phyloP scores from a whole-genome alignment of 2,329 filamentous ascomycete genomes.

The Colletotrichum cordylinicola region DNA sequence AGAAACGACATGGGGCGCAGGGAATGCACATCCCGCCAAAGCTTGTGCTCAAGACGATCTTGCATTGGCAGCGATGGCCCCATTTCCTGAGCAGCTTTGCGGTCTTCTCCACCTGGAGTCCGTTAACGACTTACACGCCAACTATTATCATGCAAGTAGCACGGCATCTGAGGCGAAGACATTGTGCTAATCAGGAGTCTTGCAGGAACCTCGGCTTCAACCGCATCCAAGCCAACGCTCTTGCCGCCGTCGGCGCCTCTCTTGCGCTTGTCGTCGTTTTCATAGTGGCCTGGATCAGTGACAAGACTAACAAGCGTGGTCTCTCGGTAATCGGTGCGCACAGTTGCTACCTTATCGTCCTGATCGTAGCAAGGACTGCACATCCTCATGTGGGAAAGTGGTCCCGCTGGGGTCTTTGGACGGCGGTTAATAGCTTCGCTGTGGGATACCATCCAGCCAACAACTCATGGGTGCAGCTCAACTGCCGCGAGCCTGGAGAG shows the following conservation, averaged over 20 bases:
- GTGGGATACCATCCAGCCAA: constrained; percentile 60
- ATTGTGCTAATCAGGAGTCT: not conserved
- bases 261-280: constrained; percentile 53
- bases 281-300: constrained; percentile 52
- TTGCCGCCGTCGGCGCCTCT: constrained; percentile 47
- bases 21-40: constrained; percentile 40
- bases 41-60: constrained; percentile 47
- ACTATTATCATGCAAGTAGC: constrained; percentile 43
- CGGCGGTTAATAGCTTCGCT: constrained; percentile 53
- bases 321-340: constrained; percentile 49
- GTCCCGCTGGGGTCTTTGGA: constrained; percentile 57
- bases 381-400: constrained; percentile 51
- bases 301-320: constrained; percentile 49
- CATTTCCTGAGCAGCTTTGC: constrained; percentile 54
- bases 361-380: constrained; percentile 44
- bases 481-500: constrained; percentile 50
- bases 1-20: constrained; percentile 37
- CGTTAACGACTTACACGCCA: constrained; percentile 56
- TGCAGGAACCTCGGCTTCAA: constrained; percentile 48
- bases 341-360: constrained; percentile 45
- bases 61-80: constrained; percentile 51
- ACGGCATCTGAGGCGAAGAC: accelerated
- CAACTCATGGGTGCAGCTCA: constrained; percentile 59
- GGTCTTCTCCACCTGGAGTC: constrained; percentile 59
- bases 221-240: constrained; percentile 51